Evolutionary conservation across 305 asterid genomes (phyloP).

Genomic region (Withania somnifera): DNA sequence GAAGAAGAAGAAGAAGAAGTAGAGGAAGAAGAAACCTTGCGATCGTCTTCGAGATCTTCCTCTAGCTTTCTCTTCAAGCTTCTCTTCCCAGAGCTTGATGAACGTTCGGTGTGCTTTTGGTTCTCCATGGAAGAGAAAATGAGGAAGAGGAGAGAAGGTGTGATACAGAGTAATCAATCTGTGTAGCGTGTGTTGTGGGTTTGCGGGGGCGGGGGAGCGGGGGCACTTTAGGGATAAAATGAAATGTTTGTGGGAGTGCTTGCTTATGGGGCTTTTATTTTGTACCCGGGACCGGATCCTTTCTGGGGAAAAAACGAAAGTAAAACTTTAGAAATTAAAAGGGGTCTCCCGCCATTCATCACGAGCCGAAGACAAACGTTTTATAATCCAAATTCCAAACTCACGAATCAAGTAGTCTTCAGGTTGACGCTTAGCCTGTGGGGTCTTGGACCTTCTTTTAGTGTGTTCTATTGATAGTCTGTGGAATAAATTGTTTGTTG

Average conservation of each 20-base stretch:
- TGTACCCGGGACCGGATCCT: background rate
- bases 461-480: too few relatives aligned
- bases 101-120: constrained; percentile 59
- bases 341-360: too few relatives aligned
- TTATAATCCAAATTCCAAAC: too few relatives aligned
- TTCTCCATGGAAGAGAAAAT: constrained; percentile 51
- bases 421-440: too few relatives aligned
- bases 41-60: constrained; percentile 52
- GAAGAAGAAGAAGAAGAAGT: constrained; percentile 17
- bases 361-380: too few relatives aligned
- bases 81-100: constrained; percentile 38
- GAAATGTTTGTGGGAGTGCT: background rate
- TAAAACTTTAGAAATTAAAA: too few relatives aligned
- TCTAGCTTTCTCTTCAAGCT: constrained; percentile 82
- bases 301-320: too few relatives aligned
- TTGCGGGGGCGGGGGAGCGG: too few relatives aligned
- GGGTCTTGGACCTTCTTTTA: too few relatives aligned
- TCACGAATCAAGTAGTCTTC: too few relatives aligned
- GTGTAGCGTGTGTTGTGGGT: constrained; percentile 9
- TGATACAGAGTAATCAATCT: background rate
- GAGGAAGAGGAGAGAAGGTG: constrained; percentile 10
- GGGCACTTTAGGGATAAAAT: constrained; percentile 17
- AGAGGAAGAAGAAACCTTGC: constrained; percentile 27
- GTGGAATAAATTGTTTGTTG: too few relatives aligned
- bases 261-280: background rate